Evolutionary conservation across 179 eudicot species (phyloP).

Genomic region (Patellifolia procumbens): DNA sequence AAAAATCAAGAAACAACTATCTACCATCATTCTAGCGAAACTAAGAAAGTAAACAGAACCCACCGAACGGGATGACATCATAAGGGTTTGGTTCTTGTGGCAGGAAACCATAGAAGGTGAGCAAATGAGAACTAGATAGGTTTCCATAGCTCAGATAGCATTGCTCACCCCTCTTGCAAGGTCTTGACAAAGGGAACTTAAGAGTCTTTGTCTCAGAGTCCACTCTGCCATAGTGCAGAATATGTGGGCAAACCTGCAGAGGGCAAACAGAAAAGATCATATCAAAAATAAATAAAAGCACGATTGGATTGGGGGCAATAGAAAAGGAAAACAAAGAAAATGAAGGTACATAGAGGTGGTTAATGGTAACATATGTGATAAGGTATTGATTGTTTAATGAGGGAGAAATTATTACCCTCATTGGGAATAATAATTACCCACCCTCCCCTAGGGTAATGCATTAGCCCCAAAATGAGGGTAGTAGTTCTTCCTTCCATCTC

Average conservation of each 20-base stretch:
- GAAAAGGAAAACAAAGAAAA: too few relatives aligned
- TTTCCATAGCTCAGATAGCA: conserved; percentile 91
- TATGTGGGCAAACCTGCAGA: conserved; percentile 73
- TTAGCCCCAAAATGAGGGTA: too few relatives aligned
- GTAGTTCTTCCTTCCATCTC: too few relatives aligned
- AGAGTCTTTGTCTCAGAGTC: conserved; percentile 63
- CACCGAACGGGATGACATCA: conserved; percentile 87
- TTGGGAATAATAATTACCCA: too few relatives aligned
- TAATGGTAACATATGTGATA: too few relatives aligned
- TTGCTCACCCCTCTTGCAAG: conserved; percentile 82
- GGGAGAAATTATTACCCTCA: too few relatives aligned
- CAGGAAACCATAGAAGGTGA: conserved; percentile 88
- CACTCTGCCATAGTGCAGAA: conserved; percentile 75
- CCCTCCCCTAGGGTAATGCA: too few relatives aligned
- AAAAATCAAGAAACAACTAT: not conserved
- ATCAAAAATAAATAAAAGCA: too few relatives aligned
- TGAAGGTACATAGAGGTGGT: too few relatives aligned
- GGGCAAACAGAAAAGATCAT: conserved; percentile 39
- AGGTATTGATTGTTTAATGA: too few relatives aligned
- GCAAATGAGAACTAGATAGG: conserved; percentile 79
- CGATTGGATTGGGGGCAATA: too few relatives aligned
- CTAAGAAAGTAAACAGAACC: conserved; percentile 10
- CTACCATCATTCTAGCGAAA: not conserved
- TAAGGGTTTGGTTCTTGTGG: conserved; percentile 68
- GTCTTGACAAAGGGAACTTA: conserved; percentile 74